These are phyloP conservation scores for Penicillium brasilianum DNA, from an alignment of 2,329 filamentous ascomycete genomes.

Conservation along the genomic window DNA sequence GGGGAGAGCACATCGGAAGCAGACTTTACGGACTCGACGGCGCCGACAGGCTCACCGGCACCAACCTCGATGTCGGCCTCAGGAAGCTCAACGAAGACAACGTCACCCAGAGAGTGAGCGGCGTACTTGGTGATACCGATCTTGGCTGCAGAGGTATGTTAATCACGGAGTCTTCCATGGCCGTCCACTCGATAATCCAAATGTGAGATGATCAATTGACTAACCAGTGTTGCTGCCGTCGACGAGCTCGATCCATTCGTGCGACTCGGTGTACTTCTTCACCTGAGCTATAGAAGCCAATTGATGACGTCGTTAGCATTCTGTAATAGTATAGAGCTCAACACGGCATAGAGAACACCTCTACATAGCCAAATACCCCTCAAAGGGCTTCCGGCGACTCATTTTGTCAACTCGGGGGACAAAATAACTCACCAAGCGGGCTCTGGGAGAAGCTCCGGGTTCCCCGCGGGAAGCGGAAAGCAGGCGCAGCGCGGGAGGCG, in stretches of 20 bases:
- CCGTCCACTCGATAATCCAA: background rate
- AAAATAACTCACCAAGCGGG: slow-evolving; percentile 42
- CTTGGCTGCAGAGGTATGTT: slow-evolving; percentile 54
- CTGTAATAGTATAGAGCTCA: slow-evolving; percentile 16
- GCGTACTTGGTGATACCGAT: slow-evolving; percentile 91
- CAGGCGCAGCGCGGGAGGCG: slow-evolving; percentile 39
- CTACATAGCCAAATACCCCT: slow-evolving; percentile 16
- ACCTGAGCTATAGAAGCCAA: slow-evolving; percentile 43
- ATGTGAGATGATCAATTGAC: slow-evolving; percentile 9
- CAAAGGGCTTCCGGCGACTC: slow-evolving; percentile 3
- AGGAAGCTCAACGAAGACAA: slow-evolving; percentile 96
- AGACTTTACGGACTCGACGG: slow-evolving; percentile 97
- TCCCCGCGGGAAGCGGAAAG: slow-evolving; percentile 50
- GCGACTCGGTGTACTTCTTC: slow-evolving; percentile 93
- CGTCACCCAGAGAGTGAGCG: slow-evolving; percentile 88
- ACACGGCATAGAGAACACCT: background rate
- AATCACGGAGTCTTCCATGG: background rate
- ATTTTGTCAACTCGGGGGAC: slow-evolving; percentile 5
- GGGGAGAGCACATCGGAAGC: slow-evolving; percentile 97
- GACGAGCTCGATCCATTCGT: slow-evolving; percentile 95
- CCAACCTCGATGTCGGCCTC: slow-evolving; percentile 69
- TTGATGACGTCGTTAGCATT: slow-evolving; percentile 32
- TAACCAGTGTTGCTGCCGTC: slow-evolving; percentile 77
- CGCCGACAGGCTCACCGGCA: slow-evolving; percentile 84
- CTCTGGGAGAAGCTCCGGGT: slow-evolving; percentile 50